Base-by-base conservation (phyloP, 495 filamentous ascomycete genomes). In the Aspergillus campestris region DNA sequence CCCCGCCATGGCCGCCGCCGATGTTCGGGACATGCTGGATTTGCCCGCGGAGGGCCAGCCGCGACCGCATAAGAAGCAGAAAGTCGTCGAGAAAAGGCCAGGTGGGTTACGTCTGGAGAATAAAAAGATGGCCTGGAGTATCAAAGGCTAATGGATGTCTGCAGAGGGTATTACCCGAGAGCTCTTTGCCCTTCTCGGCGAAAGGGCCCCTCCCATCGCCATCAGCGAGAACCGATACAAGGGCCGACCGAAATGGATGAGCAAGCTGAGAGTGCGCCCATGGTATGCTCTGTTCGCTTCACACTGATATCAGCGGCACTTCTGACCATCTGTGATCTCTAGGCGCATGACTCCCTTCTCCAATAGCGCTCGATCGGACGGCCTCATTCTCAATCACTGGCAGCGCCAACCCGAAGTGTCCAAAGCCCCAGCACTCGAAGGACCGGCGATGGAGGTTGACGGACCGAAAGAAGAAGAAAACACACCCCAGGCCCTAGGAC, bases 11-110 rank as follows among this genome's bases (percentile, higher is more conserved):
- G 77, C 84, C 56, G 73, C 71, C 53, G 87, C 86, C 65, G 89
- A 95, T 76, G 81, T 92, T 46, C 87, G 86, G 66, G 89, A 95
- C 66, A 86, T 95, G 63, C 82, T 95, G 65, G 84, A 87, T 63
- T 71, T 94, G 58, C 82, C 86, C 41, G 74, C 69, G 45, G 73
- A 83, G 56, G 79, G 77, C 50, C 67, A 77, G 50, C 68, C 77
- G 34, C 72, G 75, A 45, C 81, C 84, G 8, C 64, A 76, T 38
- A 94, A 94, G 69, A 91, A 91, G 57, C 81, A 83, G 60, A 90
- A 88, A 59, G 76, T 78, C 0, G 70, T 73, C 6, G 79, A 78
- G 43, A 80, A 82, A 50, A 78, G 87, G 51, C 85, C 82, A 58
- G 86, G 82, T 77, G 55, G 67, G 56, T 45, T 9, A 12, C 7